Evolutionary conservation across 768 basidiomycete species (phyloP).

Genomic region (Tylopilus felleus): DNA sequence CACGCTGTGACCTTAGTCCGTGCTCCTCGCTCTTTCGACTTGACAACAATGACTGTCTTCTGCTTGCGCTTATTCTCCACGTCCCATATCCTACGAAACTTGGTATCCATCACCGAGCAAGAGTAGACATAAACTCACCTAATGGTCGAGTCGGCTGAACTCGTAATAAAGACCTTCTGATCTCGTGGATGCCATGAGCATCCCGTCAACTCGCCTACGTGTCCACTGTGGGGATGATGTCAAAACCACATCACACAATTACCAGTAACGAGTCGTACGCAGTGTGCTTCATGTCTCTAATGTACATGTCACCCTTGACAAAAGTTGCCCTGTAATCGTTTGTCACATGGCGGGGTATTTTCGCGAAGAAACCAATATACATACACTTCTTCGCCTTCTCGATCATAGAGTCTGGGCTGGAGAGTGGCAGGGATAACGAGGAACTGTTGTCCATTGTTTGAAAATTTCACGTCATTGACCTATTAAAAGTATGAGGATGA

Average conservation of each 20-base stretch:
- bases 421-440: conserved; percentile 85
- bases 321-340: conserved; percentile 66
- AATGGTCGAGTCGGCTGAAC: conserved; percentile 94
- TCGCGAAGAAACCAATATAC: conserved; percentile 32
- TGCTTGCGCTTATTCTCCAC: conserved; percentile 90
- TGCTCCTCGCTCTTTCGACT: conserved; percentile 92
- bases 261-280: conserved; percentile 52
- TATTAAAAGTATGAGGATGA: conserved; percentile 29
- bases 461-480: conserved; percentile 91
- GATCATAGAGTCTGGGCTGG: conserved; percentile 85
- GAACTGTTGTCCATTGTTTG: conserved; percentile 81
- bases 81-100: conserved; percentile 80
- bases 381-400: conserved; percentile 91
- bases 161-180: conserved; percentile 79
- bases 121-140: conserved; percentile 47
- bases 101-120: background rate
- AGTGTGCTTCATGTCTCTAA: conserved; percentile 99
- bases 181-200: conserved; percentile 94
- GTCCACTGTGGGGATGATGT: conserved; percentile 58
- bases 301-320: conserved; percentile 96
- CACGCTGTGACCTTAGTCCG: conserved; percentile 89
- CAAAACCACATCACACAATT: conserved; percentile 5
- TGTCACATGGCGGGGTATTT: conserved; percentile 38
- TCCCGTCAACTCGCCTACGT: conserved; percentile 87
- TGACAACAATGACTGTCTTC: conserved; percentile 93